Evolutionary conservation across 257 asterid genomes (phyloP).

Genomic region (Nicotiana undulata): DNA sequence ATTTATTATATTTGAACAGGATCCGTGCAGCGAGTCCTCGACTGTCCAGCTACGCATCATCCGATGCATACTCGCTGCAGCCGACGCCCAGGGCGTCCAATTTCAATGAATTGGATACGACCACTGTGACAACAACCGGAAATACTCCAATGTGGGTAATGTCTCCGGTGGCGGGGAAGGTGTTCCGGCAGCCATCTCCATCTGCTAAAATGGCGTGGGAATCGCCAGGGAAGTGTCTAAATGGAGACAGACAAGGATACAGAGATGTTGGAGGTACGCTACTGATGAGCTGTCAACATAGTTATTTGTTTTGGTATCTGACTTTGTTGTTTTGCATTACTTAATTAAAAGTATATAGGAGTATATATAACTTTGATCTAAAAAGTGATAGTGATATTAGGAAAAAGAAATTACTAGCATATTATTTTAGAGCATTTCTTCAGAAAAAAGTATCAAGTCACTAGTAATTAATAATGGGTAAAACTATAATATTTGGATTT

Average conservation of each 20-base stretch:
- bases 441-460: neutral
- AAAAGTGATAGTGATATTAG: neutral
- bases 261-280: conserved; percentile 40
- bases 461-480: too few relatives aligned
- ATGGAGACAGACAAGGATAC: conserved; percentile 3
- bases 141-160: conserved; percentile 20
- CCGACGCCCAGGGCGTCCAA: conserved; percentile 62
- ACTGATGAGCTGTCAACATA: conserved; percentile 9
- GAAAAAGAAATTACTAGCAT: neutral
- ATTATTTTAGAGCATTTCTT: neutral
- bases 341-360: too few relatives aligned
- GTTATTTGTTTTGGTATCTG: neutral
- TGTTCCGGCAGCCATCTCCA: conserved; percentile 42
- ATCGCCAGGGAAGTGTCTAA: conserved; percentile 33
- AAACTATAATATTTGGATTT: too few relatives aligned
- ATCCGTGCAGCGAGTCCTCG: conserved; percentile 46
- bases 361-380: neutral
- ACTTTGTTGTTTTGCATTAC: conserved; percentile 4
- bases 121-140: conserved; percentile 26
- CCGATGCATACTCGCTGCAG: conserved; percentile 65
- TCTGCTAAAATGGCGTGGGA: conserved; percentile 36
- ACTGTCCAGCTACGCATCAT: conserved; percentile 55
- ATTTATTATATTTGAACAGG: too few relatives aligned
- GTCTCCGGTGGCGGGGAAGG: conserved; percentile 27
- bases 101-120: conserved; percentile 41